Percentiles rank a stretch among this genome's conserved stretches.
phyloP scores from a whole-genome alignment of 768 basidiomycete species.

The Suillus variegatus region DNA sequence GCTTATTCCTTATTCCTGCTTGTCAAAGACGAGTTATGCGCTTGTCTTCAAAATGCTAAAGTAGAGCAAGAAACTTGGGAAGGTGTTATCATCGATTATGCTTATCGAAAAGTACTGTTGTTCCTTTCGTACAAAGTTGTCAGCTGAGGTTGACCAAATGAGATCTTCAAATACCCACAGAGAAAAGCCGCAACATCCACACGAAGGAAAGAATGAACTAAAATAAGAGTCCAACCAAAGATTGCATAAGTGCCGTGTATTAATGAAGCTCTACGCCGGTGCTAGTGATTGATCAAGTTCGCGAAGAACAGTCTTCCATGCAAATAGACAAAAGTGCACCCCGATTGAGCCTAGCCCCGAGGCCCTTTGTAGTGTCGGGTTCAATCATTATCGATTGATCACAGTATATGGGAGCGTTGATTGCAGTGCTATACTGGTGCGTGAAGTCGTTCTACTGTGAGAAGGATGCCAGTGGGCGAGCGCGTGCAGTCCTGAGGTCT shows the following conservation, averaged over 20 bases:
- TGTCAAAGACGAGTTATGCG: neutral
- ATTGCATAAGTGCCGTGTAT: neutral
- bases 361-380: too few species aligned
- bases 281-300: neutral
- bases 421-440: neutral
- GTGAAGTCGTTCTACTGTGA: neutral
- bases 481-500: too few species aligned
- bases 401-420: neutral
- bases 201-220: neutral
- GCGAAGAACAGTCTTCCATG: neutral
- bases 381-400: neutral
- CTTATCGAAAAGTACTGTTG: neutral
- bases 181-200: neutral
- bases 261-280: neutral
- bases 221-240: neutral
- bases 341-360: neutral
- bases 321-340: neutral
- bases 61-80: neutral
- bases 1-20: neutral
- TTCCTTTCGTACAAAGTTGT: neutral
- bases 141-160: neutral
- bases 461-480: neutral
- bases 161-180: neutral
- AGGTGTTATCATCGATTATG: neutral
- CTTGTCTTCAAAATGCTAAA: neutral